Evolutionary conservation across 2,329 filamentous ascomycete genomes (phyloP), one percentile per base, ranked within the genome.

Genomic region (Verticillium klebahnii): DNA sequence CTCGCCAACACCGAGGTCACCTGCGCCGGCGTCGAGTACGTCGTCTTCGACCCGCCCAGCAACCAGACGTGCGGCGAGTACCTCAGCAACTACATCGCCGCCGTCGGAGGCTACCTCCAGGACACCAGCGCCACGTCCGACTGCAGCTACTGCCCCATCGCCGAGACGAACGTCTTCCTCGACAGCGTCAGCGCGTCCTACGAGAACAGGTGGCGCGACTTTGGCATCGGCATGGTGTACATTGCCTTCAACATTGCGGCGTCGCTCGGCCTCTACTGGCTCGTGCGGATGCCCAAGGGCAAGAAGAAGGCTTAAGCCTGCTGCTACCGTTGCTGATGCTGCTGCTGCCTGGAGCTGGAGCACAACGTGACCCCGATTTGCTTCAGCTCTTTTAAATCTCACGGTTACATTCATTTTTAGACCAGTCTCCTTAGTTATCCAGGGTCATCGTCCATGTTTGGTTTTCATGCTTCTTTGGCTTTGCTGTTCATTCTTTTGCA

Each of bases 1-100:
- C 77, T 96, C 5, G 89, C 90, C 50, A 88, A 89, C 68, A 85
- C 85, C 0, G 57, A 75, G 0, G 86, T 94, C 37, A 67, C 72
- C 0, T 97, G 93, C 73, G 85, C 90, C 0, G 65, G 72, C 6
- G 90, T 89, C 71, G 93, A 97, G 72, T 82, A 85, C 64, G 78
- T 91, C 25, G 71, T 76, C 19, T 89, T 97, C 69, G 73, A 84
- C 11, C 88, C 92, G 0, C 80, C 84, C 0, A 62, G 73, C 1
- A 80, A 81, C n/a, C 63, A 77, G 68, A 89, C 82, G 0, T 93
- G 91, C 69, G 70, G 66, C 0, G 69, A 83, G 15, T 93, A 90
- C 70, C 71, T 92, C 67, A 56, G 64, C 0, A 36, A 68, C 0
- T 90, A 84, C 67, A 83, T 87, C 1, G 45, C 64, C 0, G 45